phyloP scores from a whole-genome alignment of 2,329 filamentous ascomycete species.

The Epichloe scottii region DNA sequence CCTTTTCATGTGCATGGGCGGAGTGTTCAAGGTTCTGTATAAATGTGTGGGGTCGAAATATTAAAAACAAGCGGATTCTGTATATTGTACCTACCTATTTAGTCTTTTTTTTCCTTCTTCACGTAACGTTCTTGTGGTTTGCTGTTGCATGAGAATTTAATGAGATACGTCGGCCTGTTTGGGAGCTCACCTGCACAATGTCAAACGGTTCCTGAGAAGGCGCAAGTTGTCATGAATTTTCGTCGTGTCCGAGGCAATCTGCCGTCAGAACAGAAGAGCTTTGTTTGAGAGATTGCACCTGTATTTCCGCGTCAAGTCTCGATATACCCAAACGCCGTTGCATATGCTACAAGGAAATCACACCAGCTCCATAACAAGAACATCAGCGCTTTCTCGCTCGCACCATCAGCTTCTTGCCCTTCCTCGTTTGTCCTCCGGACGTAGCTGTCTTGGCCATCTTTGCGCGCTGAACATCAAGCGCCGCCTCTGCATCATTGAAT shows the following conservation, averaged over 20 bases:
- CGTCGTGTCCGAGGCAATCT: too few species aligned
- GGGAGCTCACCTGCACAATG: not conserved
- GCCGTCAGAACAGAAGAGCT: not conserved
- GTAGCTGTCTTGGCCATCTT: slow-evolving; percentile 55
- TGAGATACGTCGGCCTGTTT: slow-evolving; percentile 2
- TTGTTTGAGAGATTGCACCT: not conserved
- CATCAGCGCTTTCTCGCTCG: slow-evolving; percentile 46
- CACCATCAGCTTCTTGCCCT: slow-evolving; percentile 50
- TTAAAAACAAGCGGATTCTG: slow-evolving; percentile 8
- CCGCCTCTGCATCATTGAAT: slow-evolving; percentile 41
- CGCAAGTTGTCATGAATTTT: too few species aligned
- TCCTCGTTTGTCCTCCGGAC: slow-evolving; percentile 44
- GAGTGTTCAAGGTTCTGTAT: slow-evolving; percentile 37
- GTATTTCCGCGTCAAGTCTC: not conserved
- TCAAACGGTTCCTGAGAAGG: not conserved
- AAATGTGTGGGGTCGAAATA: slow-evolving; percentile 36
- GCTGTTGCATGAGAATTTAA: not conserved
- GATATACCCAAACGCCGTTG: slow-evolving; percentile 1
- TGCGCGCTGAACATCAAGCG: slow-evolving; percentile 45
- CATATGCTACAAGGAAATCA: not conserved
- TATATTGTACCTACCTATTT: slow-evolving; percentile 5
- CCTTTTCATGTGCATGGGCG: slow-evolving; percentile 38
- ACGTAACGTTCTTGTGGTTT: not conserved
- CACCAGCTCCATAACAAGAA: not conserved
- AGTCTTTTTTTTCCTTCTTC: not conserved